phyloP scores from a whole-genome alignment of 805 yeast species.

The Ogataea corticis region DNA sequence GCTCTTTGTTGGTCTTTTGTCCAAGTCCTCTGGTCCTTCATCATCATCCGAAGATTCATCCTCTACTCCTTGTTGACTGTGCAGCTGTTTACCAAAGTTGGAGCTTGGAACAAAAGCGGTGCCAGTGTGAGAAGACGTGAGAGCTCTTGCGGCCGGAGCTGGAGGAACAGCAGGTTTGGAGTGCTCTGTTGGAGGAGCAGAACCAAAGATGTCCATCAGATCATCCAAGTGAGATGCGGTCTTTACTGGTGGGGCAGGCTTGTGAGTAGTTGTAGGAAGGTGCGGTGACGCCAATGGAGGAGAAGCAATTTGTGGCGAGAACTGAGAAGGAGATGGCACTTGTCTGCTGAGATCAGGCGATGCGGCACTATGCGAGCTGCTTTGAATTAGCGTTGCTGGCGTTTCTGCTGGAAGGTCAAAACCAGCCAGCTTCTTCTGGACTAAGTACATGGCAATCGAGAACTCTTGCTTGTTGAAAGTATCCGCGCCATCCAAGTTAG shows the following conservation, averaged over 20 bases:
- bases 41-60: constrained; percentile 38
- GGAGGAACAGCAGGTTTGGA: constrained; percentile 29
- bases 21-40: constrained; percentile 38
- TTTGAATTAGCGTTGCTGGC: constrained; percentile 57
- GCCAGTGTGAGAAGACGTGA: neutral
- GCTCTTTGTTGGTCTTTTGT: constrained; percentile 21
- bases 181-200: constrained; percentile 33
- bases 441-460: constrained; percentile 90
- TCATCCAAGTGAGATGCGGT: constrained; percentile 57
- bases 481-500: constrained; percentile 87
- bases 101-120: constrained; percentile 70
- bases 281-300: constrained; percentile 13
- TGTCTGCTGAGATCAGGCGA: neutral
- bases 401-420: constrained; percentile 71
- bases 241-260: constrained; percentile 2
- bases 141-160: constrained; percentile 31
- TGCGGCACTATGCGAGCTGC: constrained; percentile 21
- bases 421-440: constrained; percentile 82
- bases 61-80: constrained; percentile 31
- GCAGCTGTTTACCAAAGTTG: constrained; percentile 75
- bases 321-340: constrained; percentile 21
- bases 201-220: constrained; percentile 56
- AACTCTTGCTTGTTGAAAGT: constrained; percentile 79
- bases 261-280: constrained; percentile 12
- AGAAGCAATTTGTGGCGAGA: constrained; percentile 12